phyloP scores from a whole-genome alignment of 306 rosid species.

The Amphicarpaea edgeworthii region DNA sequence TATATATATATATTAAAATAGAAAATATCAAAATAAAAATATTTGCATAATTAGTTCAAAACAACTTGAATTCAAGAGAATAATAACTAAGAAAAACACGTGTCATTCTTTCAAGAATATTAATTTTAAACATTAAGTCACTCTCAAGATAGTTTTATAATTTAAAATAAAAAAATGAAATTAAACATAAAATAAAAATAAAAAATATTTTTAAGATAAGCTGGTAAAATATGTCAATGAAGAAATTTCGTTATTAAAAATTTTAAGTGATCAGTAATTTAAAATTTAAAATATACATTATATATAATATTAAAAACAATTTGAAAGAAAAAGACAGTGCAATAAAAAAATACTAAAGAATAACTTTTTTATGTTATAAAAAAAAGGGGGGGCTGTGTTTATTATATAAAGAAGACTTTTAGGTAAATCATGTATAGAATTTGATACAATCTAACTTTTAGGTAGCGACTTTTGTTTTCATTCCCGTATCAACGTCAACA shows the following conservation, averaged over 20 bases:
- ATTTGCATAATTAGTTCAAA: no score
- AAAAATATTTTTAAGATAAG: not conserved
- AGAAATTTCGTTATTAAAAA: not conserved
- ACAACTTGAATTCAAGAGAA: no score
- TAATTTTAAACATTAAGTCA: no score
- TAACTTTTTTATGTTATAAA: no score
- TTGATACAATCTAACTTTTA: not conserved
- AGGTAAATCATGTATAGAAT: not conserved
- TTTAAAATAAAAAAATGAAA: not conserved
- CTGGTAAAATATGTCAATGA: not conserved
- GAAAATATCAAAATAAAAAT: no score
- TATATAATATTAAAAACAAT: not conserved
- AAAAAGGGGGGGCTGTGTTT: no score
- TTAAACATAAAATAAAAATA: not conserved
- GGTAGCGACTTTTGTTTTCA: not conserved
- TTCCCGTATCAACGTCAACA: not conserved
- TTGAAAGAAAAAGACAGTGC: not conserved
- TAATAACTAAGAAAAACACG: no score
- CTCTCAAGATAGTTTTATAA: no score
- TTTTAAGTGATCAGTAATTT: not conserved
- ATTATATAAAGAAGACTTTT: no score
- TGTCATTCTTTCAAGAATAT: no score
- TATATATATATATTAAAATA: no score
- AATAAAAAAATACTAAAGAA: not conserved
- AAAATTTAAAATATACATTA: not conserved